Conservation (phyloP, 768 basidiomycete species). For the Sarcodon aspratus region DNA sequence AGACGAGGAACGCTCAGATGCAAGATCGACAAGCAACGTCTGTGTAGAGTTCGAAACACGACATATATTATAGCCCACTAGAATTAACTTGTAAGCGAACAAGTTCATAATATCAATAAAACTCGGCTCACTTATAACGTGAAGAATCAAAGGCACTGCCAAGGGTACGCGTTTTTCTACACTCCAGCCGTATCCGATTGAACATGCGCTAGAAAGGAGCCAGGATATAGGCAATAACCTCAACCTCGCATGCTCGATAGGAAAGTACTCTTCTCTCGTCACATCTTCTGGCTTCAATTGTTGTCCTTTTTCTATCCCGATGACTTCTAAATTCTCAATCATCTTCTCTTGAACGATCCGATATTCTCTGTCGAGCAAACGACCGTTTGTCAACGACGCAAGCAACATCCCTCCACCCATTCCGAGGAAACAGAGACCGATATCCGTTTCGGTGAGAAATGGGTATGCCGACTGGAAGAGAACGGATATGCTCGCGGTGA, state of each 20-base stretch:
- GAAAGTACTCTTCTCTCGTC: slow-evolving; percentile 31
- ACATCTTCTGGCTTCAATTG: slow-evolving; percentile 11
- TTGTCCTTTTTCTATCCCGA: slow-evolving; percentile 6
- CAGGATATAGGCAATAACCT: slow-evolving; percentile 31
- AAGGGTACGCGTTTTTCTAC: slow-evolving; percentile 35
- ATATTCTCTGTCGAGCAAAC: slow-evolving; percentile 58
- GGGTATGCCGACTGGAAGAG: slow-evolving; percentile 50
- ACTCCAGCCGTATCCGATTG: slow-evolving; percentile 52
- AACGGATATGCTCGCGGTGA: slow-evolving; percentile 49
- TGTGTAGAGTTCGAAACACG: slow-evolving; percentile 43
- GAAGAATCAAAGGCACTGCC: slow-evolving; percentile 43
- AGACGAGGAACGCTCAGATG: slow-evolving; percentile 51
- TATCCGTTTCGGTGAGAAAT: slow-evolving; percentile 43
- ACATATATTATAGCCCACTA: slow-evolving; percentile 40
- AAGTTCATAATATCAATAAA: not conserved
- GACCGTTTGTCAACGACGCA: slow-evolving; percentile 49
- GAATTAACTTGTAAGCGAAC: slow-evolving; percentile 2
- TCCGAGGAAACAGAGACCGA: slow-evolving; percentile 71
- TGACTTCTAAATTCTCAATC: slow-evolving; percentile 4
- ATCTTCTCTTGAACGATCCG: slow-evolving; percentile 21
- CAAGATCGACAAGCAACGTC: slow-evolving; percentile 56
- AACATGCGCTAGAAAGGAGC: slow-evolving; percentile 25
- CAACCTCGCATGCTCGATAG: slow-evolving; percentile 49
- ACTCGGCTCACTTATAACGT: slow-evolving; percentile 20
- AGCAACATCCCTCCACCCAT: slow-evolving; percentile 62